Conservation (phyloP, 352 stramenopile genomes). For the Globisporangium lucens region DNA sequence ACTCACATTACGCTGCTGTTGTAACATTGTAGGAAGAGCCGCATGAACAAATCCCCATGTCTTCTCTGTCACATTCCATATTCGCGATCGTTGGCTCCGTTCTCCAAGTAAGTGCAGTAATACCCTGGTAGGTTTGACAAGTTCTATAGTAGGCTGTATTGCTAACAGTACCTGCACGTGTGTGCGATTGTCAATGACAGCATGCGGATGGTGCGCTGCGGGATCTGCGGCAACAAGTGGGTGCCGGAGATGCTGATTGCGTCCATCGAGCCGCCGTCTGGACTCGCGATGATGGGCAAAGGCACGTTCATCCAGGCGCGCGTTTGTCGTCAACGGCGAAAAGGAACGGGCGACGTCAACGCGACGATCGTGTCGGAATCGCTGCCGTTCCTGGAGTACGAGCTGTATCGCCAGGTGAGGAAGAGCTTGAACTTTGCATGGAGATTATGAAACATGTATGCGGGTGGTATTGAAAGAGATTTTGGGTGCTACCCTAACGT, state of each 20-base stretch:
- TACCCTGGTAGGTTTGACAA: background rate
- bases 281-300: constrained; percentile 86
- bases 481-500: background rate
- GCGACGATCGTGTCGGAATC: constrained; percentile 95
- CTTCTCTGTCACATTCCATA: constrained; percentile 97
- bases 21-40: constrained; percentile 30
- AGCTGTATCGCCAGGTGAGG: constrained; percentile 94
- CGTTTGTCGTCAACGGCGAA: constrained; percentile 91
- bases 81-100: constrained; percentile 92
- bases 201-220: constrained; percentile 97
- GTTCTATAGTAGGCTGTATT: background rate
- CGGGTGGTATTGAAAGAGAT: background rate
- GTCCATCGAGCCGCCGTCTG: constrained; percentile 81
- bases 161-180: constrained; percentile 1
- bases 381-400: constrained; percentile 98
- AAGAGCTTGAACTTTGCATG: background rate
- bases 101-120: constrained; percentile 81
- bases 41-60: constrained; percentile 75
- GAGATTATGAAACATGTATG: background rate
- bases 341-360: constrained; percentile 92
- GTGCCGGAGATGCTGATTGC: constrained; percentile 94
- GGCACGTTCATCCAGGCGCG: constrained; percentile 95
- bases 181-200: constrained; percentile 22
- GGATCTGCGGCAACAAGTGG: constrained; percentile 97
- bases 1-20: background rate